Evolutionary conservation across 805 yeast genomes (phyloP).

Genomic region (Pichia heedii): DNA sequence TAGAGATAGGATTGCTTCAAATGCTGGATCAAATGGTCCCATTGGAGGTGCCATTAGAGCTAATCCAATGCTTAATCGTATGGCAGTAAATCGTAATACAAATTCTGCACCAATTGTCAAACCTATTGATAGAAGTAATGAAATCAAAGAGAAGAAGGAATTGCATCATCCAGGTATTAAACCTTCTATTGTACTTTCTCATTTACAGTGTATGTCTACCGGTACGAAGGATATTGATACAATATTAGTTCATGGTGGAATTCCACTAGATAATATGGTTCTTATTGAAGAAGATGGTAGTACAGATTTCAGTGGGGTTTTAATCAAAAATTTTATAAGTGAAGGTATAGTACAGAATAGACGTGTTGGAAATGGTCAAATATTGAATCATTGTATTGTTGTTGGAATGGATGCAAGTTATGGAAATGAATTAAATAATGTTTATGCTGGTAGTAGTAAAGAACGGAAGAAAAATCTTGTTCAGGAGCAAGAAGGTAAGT

Average conservation of each 20-base stretch:
- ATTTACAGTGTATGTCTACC: constrained; percentile 70
- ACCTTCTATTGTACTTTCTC: constrained; percentile 62
- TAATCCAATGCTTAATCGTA: constrained; percentile 7
- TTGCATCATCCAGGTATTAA: constrained; percentile 47
- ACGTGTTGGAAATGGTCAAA: constrained; percentile 20
- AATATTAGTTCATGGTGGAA: constrained; percentile 69
- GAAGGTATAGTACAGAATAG: constrained; percentile 69
- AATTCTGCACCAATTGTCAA: neutral
- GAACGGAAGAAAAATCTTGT: constrained; percentile 57
- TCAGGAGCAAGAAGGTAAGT: constrained; percentile 45
- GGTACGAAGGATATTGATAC: constrained; percentile 73
- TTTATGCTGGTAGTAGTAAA: constrained; percentile 57
- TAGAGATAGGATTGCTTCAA: constrained; percentile 4
- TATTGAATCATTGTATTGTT: constrained; percentile 45
- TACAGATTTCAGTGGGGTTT: constrained; percentile 73
- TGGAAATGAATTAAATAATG: constrained; percentile 68
- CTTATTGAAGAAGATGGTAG: constrained; percentile 78
- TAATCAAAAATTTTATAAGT: constrained; percentile 61
- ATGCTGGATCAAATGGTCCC: neutral
- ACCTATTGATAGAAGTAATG: neutral
- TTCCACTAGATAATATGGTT: constrained; percentile 68
- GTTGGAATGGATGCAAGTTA: constrained; percentile 51
- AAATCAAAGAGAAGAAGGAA: neutral
- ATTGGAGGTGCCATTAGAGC: too few relatives aligned
- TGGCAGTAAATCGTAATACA: neutral